phyloP scores from a whole-genome alignment of 2,329 filamentous ascomycete genomes.

The Arthrobotrys entomopaga region DNA sequence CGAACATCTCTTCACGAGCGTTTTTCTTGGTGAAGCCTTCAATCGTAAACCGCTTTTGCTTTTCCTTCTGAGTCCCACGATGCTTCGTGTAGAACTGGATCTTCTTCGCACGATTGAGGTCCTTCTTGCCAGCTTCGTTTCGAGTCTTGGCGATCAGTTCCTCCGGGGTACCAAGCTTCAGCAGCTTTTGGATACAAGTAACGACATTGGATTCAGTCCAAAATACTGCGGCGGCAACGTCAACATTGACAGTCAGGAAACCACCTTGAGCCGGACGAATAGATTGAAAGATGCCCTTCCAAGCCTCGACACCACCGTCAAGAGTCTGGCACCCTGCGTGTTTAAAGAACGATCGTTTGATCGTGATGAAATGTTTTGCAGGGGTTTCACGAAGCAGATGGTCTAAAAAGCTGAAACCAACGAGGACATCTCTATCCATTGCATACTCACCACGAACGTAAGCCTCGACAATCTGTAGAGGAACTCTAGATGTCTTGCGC shows the following conservation, averaged over 20 bases:
- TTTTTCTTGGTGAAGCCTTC: constrained; percentile 67
- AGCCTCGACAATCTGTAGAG: constrained; percentile 72
- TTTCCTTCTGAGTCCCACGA: constrained; percentile 63
- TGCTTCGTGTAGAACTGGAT: constrained; percentile 70
- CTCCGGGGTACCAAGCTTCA: constrained; percentile 54
- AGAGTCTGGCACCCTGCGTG: constrained; percentile 67
- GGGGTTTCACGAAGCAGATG: constrained; percentile 86
- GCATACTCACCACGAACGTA: constrained; percentile 72
- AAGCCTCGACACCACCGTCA: constrained; percentile 76
- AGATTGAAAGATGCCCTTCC: constrained; percentile 89
- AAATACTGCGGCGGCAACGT: constrained; percentile 91
- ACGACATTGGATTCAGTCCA: constrained; percentile 68
- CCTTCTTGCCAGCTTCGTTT: constrained; percentile 61
- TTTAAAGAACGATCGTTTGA: constrained; percentile 86
- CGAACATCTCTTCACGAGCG: constrained; percentile 70
- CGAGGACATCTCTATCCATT: constrained; percentile 75
- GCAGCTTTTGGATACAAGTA: constrained; percentile 56
- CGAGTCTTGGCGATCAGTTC: constrained; percentile 56
- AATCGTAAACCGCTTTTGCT: constrained; percentile 67
- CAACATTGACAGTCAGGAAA: constrained; percentile 82
- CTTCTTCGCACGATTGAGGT: constrained; percentile 68
- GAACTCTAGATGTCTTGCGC: constrained; percentile 73
- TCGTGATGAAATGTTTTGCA: constrained; percentile 72
- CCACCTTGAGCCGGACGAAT: constrained; percentile 71
- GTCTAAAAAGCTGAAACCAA: constrained; percentile 89